Evolutionary conservation across 257 asterid species (phyloP), one percentile per base, ranked within the genome.

Genomic region (Ehretia macrophylla): DNA sequence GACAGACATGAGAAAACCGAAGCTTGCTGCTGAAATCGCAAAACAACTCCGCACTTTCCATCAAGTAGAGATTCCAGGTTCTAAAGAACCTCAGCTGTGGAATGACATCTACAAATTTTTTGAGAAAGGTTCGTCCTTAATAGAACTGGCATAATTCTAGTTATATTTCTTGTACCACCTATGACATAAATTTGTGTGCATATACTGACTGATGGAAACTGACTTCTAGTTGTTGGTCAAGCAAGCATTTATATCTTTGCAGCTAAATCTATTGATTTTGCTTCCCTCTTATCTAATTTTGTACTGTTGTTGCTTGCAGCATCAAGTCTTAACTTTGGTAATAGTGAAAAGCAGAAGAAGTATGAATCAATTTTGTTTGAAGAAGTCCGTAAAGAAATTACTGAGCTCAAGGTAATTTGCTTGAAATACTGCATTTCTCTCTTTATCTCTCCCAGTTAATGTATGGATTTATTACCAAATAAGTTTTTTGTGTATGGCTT

Each of bases 21-120:
- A 85, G 78, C 77, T 84, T 17, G 84, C 81, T n/a, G 85, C 83
- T 60, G 88, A 79, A 77, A 88, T 92, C 55, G 97, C 97, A 55
- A 92, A 84, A 77, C 85, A 88, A 62, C 95, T 92, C 51, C 82
- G 73, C 42, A 79, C 68, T 56, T 92, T 92, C 72, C 98, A 92
- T 69, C 84, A 80, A 78, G 97, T 92, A 72, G 83, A 82, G 74
- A 79, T 92, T 71, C 95, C 98, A 40, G 95, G 97, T 68, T 79
- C 90, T 40, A 85, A 59, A 70, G 97, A 84, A 71, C 97, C 98
- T 70, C 95, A 82, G 70, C 77, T 92, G 14, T 92, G 98, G 98
- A 84, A 63, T 69, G 96, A 85, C 76, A 77, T 87, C 60, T 73
- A 58, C 65, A 88, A 90, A 77, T 87, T 90, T 75, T 85, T 66